Conservation (phyloP, 129 eudicot genomes). For the Helianthus annuus region DNA sequence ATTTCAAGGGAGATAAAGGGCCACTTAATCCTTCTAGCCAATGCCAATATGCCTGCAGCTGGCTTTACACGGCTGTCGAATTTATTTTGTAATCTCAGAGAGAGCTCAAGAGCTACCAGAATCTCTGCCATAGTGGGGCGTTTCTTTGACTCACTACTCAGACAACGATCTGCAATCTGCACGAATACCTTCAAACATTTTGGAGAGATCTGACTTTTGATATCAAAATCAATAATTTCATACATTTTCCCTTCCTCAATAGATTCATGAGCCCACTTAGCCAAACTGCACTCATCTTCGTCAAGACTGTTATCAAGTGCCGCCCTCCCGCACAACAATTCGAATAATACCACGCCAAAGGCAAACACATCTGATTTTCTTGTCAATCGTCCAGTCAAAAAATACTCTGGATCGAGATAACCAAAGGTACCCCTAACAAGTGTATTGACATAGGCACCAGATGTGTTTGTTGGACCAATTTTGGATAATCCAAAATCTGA, state of each 20-base stretch:
- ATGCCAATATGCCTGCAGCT: not conserved
- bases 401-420: not conserved
- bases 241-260: no score
- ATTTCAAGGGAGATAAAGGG: not conserved
- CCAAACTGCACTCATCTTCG: not conserved
- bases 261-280: not conserved
- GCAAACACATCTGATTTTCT: not conserved
- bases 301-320: not conserved
- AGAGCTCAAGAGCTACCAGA: not conserved
- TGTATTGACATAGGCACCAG: not conserved
- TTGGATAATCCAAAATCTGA: not conserved
- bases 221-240: not conserved
- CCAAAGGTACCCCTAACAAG: constrained; percentile 2
- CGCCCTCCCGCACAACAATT: not conserved
- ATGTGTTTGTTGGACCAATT: not conserved
- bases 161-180: not conserved
- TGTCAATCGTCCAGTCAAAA: not conserved
- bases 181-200: no score
- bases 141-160: not conserved
- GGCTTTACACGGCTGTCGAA: not conserved
- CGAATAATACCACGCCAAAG: not conserved
- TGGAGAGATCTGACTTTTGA: no score
- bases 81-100: not conserved
- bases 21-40: not conserved
- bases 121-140: not conserved